A percentile compares a stretch with the other conserved stretches of the same genome.
Conservation (phyloP, 2,329 filamentous ascomycete species). For the Diaporthe humulicola region DNA sequence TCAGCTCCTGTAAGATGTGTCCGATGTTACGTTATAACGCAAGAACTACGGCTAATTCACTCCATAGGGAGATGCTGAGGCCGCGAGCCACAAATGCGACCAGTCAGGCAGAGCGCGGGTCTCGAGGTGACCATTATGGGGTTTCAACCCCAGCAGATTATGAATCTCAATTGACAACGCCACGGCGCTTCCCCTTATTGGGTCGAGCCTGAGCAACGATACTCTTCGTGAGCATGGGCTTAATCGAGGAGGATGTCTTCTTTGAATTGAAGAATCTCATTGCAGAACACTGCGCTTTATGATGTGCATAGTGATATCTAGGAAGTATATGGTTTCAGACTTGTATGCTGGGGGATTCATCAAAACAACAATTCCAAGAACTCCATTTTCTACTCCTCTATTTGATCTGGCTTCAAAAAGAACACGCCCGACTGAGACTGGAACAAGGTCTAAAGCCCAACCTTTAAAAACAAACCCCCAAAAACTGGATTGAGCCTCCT, state of each 20-base stretch:
- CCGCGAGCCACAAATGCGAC: not conserved
- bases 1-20: not conserved
- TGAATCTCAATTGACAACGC: too few species aligned
- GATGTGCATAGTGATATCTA: too few species aligned
- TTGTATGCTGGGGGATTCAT: not conserved
- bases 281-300: not conserved
- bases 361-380: not conserved
- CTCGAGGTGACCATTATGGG: too few species aligned
- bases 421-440: not conserved
- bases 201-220: not conserved
- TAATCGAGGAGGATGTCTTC: not conserved
- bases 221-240: not conserved
- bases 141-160: accelerated
- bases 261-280: not conserved
- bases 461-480: not conserved
- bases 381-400: not conserved
- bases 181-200: too few species aligned
- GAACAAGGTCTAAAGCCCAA: not conserved
- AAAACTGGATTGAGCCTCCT: not conserved
- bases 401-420: not conserved
- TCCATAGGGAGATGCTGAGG: slow-evolving; percentile 8
- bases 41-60: not conserved
- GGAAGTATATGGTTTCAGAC: not conserved
- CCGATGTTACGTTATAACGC: not conserved
- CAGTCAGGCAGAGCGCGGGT: not conserved